These are phyloP conservation scores for Dittrichia graveolens DNA, from an alignment of 129 eudicot genomes.

Conservation along the genomic window DNA sequence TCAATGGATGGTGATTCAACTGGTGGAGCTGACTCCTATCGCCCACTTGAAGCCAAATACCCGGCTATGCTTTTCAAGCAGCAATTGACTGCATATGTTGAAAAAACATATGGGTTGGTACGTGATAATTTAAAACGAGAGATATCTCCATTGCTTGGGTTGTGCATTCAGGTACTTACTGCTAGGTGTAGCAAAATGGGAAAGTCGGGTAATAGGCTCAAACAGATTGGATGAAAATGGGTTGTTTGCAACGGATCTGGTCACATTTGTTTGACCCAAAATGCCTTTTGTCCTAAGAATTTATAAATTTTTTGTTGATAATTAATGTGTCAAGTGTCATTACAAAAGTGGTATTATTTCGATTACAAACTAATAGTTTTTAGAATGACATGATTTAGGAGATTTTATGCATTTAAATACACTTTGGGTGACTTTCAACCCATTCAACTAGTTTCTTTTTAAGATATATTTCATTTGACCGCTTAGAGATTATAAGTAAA, in stretches of 20 bases:
- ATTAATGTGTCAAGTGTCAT: neutral
- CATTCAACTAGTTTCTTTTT: neutral
- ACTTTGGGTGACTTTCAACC: neutral
- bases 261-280: neutral
- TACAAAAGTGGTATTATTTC: neutral
- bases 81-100: slow-evolving; percentile 88
- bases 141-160: slow-evolving; percentile 86
- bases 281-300: neutral
- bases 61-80: slow-evolving; percentile 92
- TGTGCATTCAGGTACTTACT: slow-evolving; percentile 80
- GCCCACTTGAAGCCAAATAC: slow-evolving; percentile 77
- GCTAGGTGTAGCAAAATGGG: neutral
- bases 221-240: neutral
- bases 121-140: slow-evolving; percentile 83
- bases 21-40: slow-evolving; percentile 49
- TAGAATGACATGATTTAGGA: neutral
- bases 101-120: slow-evolving; percentile 84
- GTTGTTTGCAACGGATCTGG: neutral
- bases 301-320: neutral
- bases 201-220: neutral
- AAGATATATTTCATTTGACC: neutral
- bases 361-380: neutral
- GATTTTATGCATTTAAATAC: neutral
- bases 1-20: slow-evolving; percentile 46
- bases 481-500: neutral